Conservation (phyloP, 1,284 basidiomycete genomes). For the Trametes hirsuta region DNA sequence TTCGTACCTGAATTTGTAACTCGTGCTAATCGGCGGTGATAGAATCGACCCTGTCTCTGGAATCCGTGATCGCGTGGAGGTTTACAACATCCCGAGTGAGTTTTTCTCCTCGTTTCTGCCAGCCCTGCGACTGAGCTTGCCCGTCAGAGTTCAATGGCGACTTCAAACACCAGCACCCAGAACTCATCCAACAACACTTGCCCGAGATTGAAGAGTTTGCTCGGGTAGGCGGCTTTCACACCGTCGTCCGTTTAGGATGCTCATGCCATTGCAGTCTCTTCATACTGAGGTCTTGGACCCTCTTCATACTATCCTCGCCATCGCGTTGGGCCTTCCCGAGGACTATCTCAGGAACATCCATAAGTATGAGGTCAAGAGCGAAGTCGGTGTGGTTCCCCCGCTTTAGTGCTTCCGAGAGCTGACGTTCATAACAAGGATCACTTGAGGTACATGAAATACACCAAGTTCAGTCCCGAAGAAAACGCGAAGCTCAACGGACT, state of each 20-base stretch:
- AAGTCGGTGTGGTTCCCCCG: slow-evolving; percentile 31
- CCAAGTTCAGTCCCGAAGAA: slow-evolving; percentile 48
- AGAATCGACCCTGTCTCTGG: slow-evolving; percentile 41
- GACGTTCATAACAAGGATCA: slow-evolving; percentile 39
- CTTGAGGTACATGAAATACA: slow-evolving; percentile 60
- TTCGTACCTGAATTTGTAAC: not conserved
- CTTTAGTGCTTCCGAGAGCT: not conserved
- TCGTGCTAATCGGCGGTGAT: not conserved
- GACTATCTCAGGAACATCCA: slow-evolving; percentile 57
- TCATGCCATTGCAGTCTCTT: slow-evolving; percentile 35
- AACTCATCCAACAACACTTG: slow-evolving; percentile 42
- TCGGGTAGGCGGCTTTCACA: slow-evolving; percentile 22
- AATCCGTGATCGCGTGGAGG: slow-evolving; percentile 47
- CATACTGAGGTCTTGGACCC: slow-evolving; percentile 55
- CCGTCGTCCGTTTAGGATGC: not conserved
- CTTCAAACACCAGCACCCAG: slow-evolving; percentile 45
- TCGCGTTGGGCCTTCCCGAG: slow-evolving; percentile 58
- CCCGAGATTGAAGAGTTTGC: slow-evolving; percentile 53
- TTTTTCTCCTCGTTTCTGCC: not conserved
- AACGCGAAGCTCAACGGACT: slow-evolving; percentile 43
- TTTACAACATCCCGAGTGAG: slow-evolving; percentile 57
- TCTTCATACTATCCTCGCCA: slow-evolving; percentile 47
- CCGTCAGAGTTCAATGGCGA: slow-evolving; percentile 44
- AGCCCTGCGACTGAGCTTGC: not conserved
- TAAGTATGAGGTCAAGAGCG: slow-evolving; percentile 47